Conservation (phyloP, 441 rosid species). For the Bruguiera hainesii region DNA sequence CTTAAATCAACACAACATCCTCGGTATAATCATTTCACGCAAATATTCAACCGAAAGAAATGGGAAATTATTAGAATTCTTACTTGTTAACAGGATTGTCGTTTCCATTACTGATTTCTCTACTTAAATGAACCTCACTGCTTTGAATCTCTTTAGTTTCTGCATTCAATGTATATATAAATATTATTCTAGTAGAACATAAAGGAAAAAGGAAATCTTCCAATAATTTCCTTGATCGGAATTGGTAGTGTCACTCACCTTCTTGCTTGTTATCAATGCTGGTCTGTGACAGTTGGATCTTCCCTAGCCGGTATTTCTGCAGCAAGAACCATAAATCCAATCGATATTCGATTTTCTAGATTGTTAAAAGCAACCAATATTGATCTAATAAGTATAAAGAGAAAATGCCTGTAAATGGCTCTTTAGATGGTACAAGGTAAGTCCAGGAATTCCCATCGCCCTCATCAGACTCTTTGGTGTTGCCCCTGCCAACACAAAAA, state of each 20-base stretch:
- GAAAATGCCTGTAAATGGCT: slow-evolving; percentile 84
- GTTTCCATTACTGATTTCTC: slow-evolving; percentile 34
- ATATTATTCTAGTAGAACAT: slow-evolving; percentile 16
- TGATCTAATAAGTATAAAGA: slow-evolving; percentile 13
- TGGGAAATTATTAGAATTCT: slow-evolving; percentile 25
- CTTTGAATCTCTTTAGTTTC: slow-evolving; percentile 60
- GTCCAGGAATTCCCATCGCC: slow-evolving; percentile 82
- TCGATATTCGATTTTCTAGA: background rate
- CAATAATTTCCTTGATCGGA: slow-evolving; percentile 6
- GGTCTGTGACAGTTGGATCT: slow-evolving; percentile 52
- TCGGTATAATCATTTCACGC: slow-evolving; percentile 1
- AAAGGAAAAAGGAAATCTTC: slow-evolving; percentile 6
- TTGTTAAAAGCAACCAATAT: slow-evolving; percentile 10
- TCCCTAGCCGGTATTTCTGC: slow-evolving; percentile 92
- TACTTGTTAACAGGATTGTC: slow-evolving; percentile 60
- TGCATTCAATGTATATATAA: slow-evolving; percentile 33
- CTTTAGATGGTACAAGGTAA: slow-evolving; percentile 93
- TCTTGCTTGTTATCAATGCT: slow-evolving; percentile 44
- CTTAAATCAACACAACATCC: slow-evolving; percentile 1
- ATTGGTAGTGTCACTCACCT: slow-evolving; percentile 33
- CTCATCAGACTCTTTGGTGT: slow-evolving; percentile 94
- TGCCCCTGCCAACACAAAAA: slow-evolving; percentile 64
- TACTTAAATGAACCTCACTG: slow-evolving; percentile 19
- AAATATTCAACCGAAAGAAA: slow-evolving; percentile 13
- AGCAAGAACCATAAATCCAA: slow-evolving; percentile 22